These are phyloP conservation scores for Eleusine coracana DNA, from an alignment of 176 grass and related monocot genomes.

Conservation along the genomic window DNA sequence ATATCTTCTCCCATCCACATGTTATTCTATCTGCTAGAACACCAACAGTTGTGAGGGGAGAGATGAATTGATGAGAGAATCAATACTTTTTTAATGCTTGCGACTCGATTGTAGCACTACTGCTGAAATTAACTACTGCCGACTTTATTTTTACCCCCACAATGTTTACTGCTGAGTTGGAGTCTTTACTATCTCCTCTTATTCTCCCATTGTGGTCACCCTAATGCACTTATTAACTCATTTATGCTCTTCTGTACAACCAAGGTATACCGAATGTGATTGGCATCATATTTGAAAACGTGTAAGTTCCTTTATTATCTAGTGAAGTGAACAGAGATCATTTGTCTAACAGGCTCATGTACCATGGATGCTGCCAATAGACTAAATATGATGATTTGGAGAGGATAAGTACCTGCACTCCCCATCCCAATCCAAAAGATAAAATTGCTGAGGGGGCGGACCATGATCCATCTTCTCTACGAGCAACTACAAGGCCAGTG, in stretches of 20 bases:
- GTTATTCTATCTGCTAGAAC: too few relatives aligned
- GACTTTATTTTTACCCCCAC: too few relatives aligned
- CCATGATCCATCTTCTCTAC: constrained; percentile 87
- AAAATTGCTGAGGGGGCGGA: constrained; percentile 91
- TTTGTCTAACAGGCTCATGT: not conserved
- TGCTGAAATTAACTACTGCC: too few relatives aligned
- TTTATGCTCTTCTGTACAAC: not conserved
- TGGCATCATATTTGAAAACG: not conserved
- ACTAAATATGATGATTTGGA: constrained; percentile 27
- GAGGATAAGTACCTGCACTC: constrained; percentile 69
- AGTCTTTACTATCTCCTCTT: too few relatives aligned
- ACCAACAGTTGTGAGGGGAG: too few relatives aligned
- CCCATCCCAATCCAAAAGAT: constrained; percentile 94
- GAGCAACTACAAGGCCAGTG: constrained; percentile 85
- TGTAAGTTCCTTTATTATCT: not conserved
- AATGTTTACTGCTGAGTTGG: too few relatives aligned
- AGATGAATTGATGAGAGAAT: too few relatives aligned
- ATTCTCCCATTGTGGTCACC: too few relatives aligned
- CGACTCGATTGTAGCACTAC: too few relatives aligned
- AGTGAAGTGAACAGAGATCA: not conserved
- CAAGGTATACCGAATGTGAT: not conserved
- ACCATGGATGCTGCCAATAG: not conserved
- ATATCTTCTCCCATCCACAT: too few relatives aligned
- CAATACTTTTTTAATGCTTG: too few relatives aligned
- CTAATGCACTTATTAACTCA: constrained; percentile 1